Base-by-base conservation (phyloP, 257 asterid species). In the Cinchona pubescens region DNA sequence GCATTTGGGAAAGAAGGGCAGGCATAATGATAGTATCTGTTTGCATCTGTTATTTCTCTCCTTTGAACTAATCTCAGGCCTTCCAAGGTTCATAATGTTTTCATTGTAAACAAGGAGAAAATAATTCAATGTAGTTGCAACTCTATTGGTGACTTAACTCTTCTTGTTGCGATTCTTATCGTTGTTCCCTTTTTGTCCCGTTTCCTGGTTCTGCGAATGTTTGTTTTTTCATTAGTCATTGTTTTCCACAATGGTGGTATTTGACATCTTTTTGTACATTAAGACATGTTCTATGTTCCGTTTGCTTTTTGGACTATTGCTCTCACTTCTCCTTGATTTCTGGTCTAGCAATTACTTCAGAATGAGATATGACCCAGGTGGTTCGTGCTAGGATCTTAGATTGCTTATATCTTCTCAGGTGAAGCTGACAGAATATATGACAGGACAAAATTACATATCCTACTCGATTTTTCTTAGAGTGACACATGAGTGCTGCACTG, bases 51-150 rank as follows among this genome's bases (percentile, higher is more conserved):
- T 40, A 38, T 29, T 16, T 61, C 58, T 61, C 30, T 48, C 70
- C 58, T 61, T 69, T 61, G 19, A 51, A 73, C 53, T 40, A 18
- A 13, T 73, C 70, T 29, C 40, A 35, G 34, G 53, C 56, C 40
- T 13, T 63, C 27, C 32, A 37, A 51, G 59, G 59, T 51, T 51
- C 51, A 37, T n/a, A 15, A 2, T 21, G 27, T 64, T 38, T 9
- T 37, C 42, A 40, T 43, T 16, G 16, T 45, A 38, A 2, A 45
- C 34, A 18, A 29, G 9, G 10, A 46, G 38, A 46, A 46, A 15
- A 68, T 43, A 19, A 27, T 34, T 38, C 6, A 35, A 45, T 6
- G 27, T 45, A 27, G 13, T 45, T 4, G 59, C 59, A 19, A 51
- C 25, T 51, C 15, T 19, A 1, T 51, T 5, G 27, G 11, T 51